Evolutionary conservation across 2,329 filamentous ascomycete species (phyloP).

Genomic region (Plectosphaerella plurivora): DNA sequence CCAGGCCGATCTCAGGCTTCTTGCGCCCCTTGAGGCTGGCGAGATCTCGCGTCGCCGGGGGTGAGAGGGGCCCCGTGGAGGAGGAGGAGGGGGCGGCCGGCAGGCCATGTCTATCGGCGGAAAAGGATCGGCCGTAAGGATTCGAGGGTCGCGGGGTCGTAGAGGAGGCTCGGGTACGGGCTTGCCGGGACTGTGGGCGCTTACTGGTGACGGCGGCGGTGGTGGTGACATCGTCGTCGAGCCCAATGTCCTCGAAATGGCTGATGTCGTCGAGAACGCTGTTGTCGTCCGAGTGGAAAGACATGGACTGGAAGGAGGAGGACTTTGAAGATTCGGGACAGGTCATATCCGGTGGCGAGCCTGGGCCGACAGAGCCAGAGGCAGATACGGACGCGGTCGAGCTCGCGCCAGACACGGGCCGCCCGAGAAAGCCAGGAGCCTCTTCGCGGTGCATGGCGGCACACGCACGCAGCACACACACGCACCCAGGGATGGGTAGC

Average conservation of each 20-base stretch:
- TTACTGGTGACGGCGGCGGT: constrained; percentile 20
- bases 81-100: constrained; percentile 12
- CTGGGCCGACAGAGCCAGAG: constrained; percentile 32
- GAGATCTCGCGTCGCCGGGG: constrained; percentile 22
- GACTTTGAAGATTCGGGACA: constrained; percentile 86
- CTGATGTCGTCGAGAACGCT: constrained; percentile 66
- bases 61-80: constrained; percentile 11
- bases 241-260: constrained; percentile 90
- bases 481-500: neutral
- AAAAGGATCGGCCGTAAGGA: constrained; percentile 11
- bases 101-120: constrained; percentile 11
- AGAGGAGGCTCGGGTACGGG: constrained; percentile 4
- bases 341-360: constrained; percentile 71
- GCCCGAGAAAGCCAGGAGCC: neutral
- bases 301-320: constrained; percentile 68
- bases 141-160: constrained; percentile 13
- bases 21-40: constrained; percentile 12
- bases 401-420: neutral
- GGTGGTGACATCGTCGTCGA: constrained; percentile 56
- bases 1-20: neutral
- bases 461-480: too few species aligned
- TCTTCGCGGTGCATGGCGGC: constrained; percentile 1
- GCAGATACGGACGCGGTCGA: neutral
- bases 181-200: constrained; percentile 16
- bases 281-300: constrained; percentile 70